These are phyloP conservation scores for Anthoceros angustus DNA, from an alignment of 225 moss, liverwort and hornwort species.

Conservation along the genomic window DNA sequence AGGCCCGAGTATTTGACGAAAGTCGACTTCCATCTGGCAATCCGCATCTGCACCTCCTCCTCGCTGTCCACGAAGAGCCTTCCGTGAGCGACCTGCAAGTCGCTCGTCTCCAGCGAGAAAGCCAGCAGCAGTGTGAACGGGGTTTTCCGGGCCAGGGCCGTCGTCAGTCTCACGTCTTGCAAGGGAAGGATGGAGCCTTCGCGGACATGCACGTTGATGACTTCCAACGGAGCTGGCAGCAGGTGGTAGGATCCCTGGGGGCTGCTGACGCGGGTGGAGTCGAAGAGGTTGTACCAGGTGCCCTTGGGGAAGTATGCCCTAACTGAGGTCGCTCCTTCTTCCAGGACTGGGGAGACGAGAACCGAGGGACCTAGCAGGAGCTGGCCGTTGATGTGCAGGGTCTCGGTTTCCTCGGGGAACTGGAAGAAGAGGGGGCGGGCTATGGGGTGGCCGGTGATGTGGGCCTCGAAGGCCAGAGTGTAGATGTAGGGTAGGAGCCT, in stretches of 20 bases:
- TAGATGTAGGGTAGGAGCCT: slow-evolving; percentile 49
- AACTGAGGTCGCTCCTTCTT: slow-evolving; percentile 24
- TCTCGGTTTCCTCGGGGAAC: slow-evolving; percentile 32
- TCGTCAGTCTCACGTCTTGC: slow-evolving; percentile 41
- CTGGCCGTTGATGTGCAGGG: slow-evolving; percentile 33
- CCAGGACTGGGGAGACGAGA: slow-evolving; percentile 47
- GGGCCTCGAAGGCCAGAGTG: slow-evolving; percentile 61
- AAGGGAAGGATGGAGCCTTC: slow-evolving; percentile 48
- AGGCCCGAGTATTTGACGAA: slow-evolving; percentile 28
- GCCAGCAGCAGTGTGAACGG: slow-evolving; percentile 41
- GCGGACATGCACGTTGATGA: slow-evolving; percentile 48
- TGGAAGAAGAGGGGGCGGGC: slow-evolving; percentile 52
- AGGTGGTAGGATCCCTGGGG: slow-evolving; percentile 10
- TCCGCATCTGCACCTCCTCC: slow-evolving; percentile 8
- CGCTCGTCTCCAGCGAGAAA: slow-evolving; percentile 19
- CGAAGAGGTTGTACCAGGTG: slow-evolving; percentile 61
- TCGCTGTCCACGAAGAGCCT: slow-evolving; percentile 55
- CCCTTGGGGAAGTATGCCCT: slow-evolving; percentile 54
- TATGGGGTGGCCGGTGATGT: slow-evolving; percentile 53
- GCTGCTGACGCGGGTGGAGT: slow-evolving; percentile 23
- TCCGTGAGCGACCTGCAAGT: slow-evolving; percentile 26
- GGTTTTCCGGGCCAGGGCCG: slow-evolving; percentile 35
- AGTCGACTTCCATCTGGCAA: slow-evolving; percentile 16
- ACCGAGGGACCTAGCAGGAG: slow-evolving; percentile 42
- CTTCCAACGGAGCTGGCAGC: slow-evolving; percentile 28